phyloP scores from a whole-genome alignment of 2,329 filamentous ascomycete species.

The Alternaria brassicae region DNA sequence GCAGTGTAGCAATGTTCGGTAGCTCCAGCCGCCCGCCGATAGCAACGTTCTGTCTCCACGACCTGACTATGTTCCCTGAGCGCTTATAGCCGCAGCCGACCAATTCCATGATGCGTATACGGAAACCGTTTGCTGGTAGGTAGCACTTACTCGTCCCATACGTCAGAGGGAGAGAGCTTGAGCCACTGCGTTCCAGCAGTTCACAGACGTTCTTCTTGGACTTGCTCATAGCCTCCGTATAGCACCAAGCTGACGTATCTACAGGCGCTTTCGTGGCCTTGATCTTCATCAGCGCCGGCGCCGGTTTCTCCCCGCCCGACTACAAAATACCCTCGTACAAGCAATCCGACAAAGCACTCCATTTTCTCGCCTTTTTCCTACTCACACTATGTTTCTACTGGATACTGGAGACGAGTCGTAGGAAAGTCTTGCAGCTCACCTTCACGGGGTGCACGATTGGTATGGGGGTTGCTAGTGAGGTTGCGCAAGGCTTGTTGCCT shows the following conservation, averaged over 20 bases:
- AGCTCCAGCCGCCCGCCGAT: constrained; percentile 10
- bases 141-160: constrained; percentile 1
- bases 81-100: constrained; percentile 1
- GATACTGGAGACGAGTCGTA: constrained; percentile 89
- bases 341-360: constrained; percentile 81
- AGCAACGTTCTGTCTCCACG: background rate
- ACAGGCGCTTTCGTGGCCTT: constrained; percentile 63
- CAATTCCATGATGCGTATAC: constrained; percentile 12
- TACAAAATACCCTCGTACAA: constrained; percentile 68
- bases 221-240: background rate
- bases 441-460: constrained; percentile 77
- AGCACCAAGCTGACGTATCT: background rate
- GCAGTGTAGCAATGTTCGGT: constrained; percentile 10
- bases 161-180: constrained; percentile 4
- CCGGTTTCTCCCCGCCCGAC: constrained; percentile 69
- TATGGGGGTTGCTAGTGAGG: constrained; percentile 76
- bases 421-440: constrained; percentile 84
- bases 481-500: constrained; percentile 75
- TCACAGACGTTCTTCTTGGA: background rate
- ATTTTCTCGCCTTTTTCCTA: constrained; percentile 86
- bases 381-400: constrained; percentile 93
- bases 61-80: constrained; percentile 1
- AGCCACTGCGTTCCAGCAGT: background rate
- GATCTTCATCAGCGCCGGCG: constrained; percentile 69
- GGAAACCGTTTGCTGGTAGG: constrained; percentile 20